These are phyloP conservation scores for Dendrobium officinale DNA, from an alignment of 106 monocot genomes.

Conservation along the genomic window DNA sequence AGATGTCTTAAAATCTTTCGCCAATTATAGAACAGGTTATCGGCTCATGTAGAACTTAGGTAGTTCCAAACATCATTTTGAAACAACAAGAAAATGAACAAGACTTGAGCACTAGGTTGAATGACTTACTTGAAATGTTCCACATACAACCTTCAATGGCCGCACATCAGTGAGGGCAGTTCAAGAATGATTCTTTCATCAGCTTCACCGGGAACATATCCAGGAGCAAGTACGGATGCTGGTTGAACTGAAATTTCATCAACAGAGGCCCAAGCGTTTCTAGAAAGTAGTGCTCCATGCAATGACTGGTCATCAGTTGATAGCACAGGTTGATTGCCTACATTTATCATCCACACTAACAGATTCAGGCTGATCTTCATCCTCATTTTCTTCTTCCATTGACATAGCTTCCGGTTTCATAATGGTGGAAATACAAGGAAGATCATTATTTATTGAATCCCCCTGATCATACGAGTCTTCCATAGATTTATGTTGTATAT, in stretches of 20 bases:
- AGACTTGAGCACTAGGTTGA: neutral
- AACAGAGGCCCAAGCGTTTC: conserved; percentile 28
- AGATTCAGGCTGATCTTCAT: conserved; percentile 43
- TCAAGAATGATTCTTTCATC: conserved; percentile 94
- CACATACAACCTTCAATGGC: conserved; percentile 72
- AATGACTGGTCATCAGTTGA: conserved; percentile 24
- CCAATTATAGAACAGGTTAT: neutral
- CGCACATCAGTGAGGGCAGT: conserved; percentile 74
- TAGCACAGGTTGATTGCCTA: conserved; percentile 21
- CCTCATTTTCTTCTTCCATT: conserved; percentile 44
- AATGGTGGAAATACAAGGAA: conserved; percentile 40
- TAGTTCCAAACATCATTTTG: conserved; percentile 3
- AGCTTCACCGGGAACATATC: conserved; percentile 61
- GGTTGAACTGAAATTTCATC: conserved; percentile 49
- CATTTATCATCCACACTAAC: conserved; percentile 16
- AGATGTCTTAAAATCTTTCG: neutral
- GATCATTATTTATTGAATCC: conserved; percentile 25
- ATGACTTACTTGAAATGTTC: conserved; percentile 79
- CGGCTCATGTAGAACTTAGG: neutral
- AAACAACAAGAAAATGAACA: neutral
- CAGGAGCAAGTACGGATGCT: conserved; percentile 39
- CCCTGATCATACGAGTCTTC: conserved; percentile 27
- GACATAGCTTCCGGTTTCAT: conserved; percentile 67
- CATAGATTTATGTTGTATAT: conserved; percentile 21
- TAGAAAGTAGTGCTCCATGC: conserved; percentile 18